Conservation (phyloP, 805 yeast species). For the Ogataea thermomethanolica region DNA sequence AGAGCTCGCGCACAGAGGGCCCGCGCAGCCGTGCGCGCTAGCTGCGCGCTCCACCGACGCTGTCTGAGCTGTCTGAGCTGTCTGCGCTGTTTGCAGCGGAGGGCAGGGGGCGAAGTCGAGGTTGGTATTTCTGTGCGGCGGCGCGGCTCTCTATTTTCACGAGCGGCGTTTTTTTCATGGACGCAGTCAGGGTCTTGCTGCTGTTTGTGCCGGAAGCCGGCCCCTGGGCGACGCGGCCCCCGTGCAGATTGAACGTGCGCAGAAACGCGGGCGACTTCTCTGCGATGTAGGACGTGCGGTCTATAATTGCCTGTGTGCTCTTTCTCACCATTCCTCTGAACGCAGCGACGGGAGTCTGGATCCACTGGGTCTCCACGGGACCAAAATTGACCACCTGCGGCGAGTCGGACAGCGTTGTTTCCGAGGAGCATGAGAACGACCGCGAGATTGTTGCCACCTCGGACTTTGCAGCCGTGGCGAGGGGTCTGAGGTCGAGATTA, state of each 20-base stretch:
- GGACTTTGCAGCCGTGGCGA: background rate
- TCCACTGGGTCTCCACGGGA: conserved; percentile 21
- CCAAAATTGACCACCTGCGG: conserved; percentile 13
- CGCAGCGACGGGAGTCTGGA: conserved; percentile 19
- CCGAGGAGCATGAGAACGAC: background rate
- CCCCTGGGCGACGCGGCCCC: background rate
- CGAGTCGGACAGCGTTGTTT: background rate
- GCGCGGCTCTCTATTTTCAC: conserved; percentile 2
- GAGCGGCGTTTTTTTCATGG: conserved; percentile 1
- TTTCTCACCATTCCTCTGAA: conserved; percentile 17
- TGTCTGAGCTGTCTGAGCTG: too few species aligned
- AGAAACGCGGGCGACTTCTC: conserved; percentile 10
- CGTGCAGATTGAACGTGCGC: conserved; percentile 18
- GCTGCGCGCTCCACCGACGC: background rate
- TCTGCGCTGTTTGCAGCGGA: background rate
- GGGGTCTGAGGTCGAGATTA: background rate
- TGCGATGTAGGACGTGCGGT: background rate
- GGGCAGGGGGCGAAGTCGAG: background rate
- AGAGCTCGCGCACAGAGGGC: too few species aligned
- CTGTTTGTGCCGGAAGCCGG: background rate
- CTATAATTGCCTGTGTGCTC: conserved; percentile 14
- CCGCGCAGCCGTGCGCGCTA: background rate
- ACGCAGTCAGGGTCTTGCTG: background rate
- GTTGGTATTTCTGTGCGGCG: background rate
- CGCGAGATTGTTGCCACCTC: background rate